phyloP scores from a whole-genome alignment of 352 stramenopile genomes.

The Pythium biforme region DNA sequence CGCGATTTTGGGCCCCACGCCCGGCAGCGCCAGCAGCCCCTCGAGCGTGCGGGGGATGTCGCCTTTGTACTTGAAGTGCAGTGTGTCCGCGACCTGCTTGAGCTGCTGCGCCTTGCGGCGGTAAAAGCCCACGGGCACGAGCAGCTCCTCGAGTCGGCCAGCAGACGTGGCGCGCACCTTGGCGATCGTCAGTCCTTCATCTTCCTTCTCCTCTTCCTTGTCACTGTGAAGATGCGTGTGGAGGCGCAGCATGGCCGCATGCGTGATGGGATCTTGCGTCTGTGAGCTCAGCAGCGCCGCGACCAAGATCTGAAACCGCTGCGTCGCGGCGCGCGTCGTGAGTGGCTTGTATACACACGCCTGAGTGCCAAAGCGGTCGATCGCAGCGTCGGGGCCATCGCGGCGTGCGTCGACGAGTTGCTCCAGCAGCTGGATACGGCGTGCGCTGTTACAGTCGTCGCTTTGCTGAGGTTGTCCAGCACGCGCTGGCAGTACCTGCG shows the following conservation, averaged over 20 bases:
- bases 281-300: conserved; percentile 70
- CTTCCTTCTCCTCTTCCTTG: conserved; percentile 14
- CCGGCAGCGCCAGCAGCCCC: conserved; percentile 49
- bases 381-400: conserved; percentile 40
- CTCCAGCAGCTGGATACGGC: conserved; percentile 38
- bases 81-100: conserved; percentile 43
- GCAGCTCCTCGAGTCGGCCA: conserved; percentile 39
- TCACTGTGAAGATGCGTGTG: conserved; percentile 27
- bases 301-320: conserved; percentile 67
- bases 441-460: conserved; percentile 5
- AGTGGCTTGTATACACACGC: conserved; percentile 40
- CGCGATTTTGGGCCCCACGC: conserved; percentile 74
- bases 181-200: conserved; percentile 49
- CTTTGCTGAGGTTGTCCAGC: not conserved
- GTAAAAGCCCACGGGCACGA: conserved; percentile 77
- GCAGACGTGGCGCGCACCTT: conserved; percentile 35
- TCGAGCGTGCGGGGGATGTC: conserved; percentile 53
- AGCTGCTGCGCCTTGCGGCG: conserved; percentile 69
- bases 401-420: conserved; percentile 35
- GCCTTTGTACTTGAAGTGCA: conserved; percentile 33
- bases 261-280: conserved; percentile 67
- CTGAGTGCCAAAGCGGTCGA: conserved; percentile 71
- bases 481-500: not conserved
- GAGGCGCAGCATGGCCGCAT: conserved; percentile 69
- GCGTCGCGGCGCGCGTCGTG: not conserved